A percentile compares a stretch with the other conserved stretches of the same genome.
These are phyloP conservation scores for Tulasnella sp. DNA, from an alignment of 768 basidiomycete species.

Conservation along the genomic window DNA sequence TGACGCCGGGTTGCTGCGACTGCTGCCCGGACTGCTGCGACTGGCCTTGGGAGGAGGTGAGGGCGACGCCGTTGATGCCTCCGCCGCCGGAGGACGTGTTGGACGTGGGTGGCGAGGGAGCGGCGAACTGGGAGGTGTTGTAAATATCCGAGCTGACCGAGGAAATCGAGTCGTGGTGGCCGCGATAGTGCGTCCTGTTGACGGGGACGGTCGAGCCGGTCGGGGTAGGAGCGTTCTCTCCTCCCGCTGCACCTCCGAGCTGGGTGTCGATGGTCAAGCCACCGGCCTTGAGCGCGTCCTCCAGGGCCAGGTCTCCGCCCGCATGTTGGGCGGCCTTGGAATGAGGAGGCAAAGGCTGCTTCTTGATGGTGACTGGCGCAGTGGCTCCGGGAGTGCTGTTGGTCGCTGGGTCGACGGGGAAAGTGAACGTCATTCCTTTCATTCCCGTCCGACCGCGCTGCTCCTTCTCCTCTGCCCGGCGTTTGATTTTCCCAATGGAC, in stretches of 20 bases:
- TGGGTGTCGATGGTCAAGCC: slow-evolving; percentile 32
- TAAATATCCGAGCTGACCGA: slow-evolving; percentile 30
- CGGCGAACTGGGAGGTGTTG: neutral
- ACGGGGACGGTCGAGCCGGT: slow-evolving; percentile 39
- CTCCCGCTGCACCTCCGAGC: neutral
- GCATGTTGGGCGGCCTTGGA: neutral
- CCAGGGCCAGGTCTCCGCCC: neutral
- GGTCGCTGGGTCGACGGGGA: slow-evolving; percentile 73
- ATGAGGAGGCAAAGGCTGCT: slow-evolving; percentile 19
- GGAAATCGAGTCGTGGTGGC: slow-evolving; percentile 49
- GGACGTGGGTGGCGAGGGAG: slow-evolving; percentile 34
- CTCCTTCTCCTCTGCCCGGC: slow-evolving; percentile 80
- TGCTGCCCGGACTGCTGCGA: slow-evolving; percentile 9
- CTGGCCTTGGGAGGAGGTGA: slow-evolving; percentile 21
- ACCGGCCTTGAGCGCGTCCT: neutral
- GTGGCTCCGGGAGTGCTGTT: slow-evolving; percentile 34
- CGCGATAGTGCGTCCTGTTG: slow-evolving; percentile 38
- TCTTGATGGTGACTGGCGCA: slow-evolving; percentile 18
- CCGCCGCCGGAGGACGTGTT: slow-evolving; percentile 29
- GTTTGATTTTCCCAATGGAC: slow-evolving; percentile 78
- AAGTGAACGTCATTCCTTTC: slow-evolving; percentile 90
- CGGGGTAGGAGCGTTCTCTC: slow-evolving; percentile 36
- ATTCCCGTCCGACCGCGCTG: slow-evolving; percentile 61
- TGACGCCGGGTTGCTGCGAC: slow-evolving; percentile 26
- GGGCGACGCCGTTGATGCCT: slow-evolving; percentile 23